Evolutionary conservation across 345 rosid species (phyloP).

Genomic region (Aegle marmelos): DNA sequence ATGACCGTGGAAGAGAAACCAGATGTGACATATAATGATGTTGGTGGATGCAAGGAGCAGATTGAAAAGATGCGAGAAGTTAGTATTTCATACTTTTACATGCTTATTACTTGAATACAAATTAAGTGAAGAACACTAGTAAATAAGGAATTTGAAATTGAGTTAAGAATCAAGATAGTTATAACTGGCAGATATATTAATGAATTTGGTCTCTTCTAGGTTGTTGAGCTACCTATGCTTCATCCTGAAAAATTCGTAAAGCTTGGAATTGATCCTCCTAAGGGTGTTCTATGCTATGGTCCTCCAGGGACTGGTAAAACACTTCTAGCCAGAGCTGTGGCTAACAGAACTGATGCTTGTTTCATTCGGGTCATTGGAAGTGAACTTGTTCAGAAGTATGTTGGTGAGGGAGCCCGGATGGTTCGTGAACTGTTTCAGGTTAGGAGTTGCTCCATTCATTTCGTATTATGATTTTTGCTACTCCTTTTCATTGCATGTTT

Average conservation of each 20-base stretch:
- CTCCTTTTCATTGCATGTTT: not conserved
- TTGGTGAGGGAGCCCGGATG: constrained; percentile 98
- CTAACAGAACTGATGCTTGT: constrained; percentile 98
- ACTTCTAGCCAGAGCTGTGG: constrained; percentile 88
- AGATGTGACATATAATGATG: constrained; percentile 95
- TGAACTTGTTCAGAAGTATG: constrained; percentile 97
- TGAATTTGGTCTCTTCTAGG: constrained; percentile 26
- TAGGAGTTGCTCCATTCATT: constrained; percentile 6
- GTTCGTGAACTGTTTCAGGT: constrained; percentile 96
- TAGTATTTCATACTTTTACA: constrained; percentile 12
- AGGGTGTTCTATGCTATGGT: constrained; percentile 93
- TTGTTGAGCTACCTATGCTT: constrained; percentile 89
- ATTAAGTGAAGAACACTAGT: not conserved
- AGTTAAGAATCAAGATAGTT: not conserved
- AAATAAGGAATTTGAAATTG: not conserved
- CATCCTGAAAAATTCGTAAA: constrained; percentile 87
- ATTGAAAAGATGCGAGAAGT: constrained; percentile 98
- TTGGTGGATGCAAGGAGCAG: constrained; percentile 97
- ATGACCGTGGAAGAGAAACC: constrained; percentile 99
- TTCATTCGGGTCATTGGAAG: constrained; percentile 96
- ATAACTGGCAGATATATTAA: not conserved
- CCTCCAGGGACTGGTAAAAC: constrained; percentile 99
- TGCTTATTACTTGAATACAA: not conserved
- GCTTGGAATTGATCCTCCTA: constrained; percentile 93
- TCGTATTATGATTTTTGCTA: not conserved